These are phyloP conservation scores for Blastobotrys peoriensis DNA, from an alignment of 805 yeast species.

Conservation along the genomic window DNA sequence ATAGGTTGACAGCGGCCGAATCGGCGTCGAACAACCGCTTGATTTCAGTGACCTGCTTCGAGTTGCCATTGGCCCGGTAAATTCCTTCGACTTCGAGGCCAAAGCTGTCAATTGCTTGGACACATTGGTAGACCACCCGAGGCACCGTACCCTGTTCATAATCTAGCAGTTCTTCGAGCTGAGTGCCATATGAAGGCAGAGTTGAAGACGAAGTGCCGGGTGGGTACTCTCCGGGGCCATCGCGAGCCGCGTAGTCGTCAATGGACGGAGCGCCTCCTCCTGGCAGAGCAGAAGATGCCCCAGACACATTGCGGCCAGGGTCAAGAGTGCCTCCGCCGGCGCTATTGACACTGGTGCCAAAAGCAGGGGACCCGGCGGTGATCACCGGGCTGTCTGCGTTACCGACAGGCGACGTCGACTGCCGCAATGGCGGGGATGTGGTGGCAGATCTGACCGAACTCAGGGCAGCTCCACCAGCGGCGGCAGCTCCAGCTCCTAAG, in stretches of 20 bases:
- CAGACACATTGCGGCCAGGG: not conserved
- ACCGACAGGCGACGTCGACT: not conserved
- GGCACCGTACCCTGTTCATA: slow-evolving; percentile 92
- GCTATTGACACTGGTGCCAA: not conserved
- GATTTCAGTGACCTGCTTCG: slow-evolving; percentile 64
- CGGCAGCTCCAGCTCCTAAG: slow-evolving; percentile 11
- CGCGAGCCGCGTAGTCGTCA: not conserved
- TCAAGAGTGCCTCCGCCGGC: not conserved
- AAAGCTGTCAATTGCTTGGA: slow-evolving; percentile 74
- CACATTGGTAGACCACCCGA: slow-evolving; percentile 79
- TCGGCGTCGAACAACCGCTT: slow-evolving; percentile 58
- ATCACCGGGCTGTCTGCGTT: not conserved
- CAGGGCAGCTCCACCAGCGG: slow-evolving; percentile 4
- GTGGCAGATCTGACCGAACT: not conserved
- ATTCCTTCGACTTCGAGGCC: slow-evolving; percentile 87
- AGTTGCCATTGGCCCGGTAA: slow-evolving; percentile 79
- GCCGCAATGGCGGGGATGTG: not conserved
- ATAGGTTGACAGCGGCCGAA: slow-evolving; percentile 49
- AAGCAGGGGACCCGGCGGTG: not conserved
- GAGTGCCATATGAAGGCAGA: slow-evolving; percentile 68
- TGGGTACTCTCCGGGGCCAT: slow-evolving; percentile 19
- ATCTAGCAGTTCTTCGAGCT: slow-evolving; percentile 69
- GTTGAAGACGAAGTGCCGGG: slow-evolving; percentile 27
- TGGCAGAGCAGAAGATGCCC: not conserved
- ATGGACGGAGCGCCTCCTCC: not conserved